phyloP scores from a whole-genome alignment of 2,329 filamentous ascomycete genomes.

The Aspergillus texensis region DNA sequence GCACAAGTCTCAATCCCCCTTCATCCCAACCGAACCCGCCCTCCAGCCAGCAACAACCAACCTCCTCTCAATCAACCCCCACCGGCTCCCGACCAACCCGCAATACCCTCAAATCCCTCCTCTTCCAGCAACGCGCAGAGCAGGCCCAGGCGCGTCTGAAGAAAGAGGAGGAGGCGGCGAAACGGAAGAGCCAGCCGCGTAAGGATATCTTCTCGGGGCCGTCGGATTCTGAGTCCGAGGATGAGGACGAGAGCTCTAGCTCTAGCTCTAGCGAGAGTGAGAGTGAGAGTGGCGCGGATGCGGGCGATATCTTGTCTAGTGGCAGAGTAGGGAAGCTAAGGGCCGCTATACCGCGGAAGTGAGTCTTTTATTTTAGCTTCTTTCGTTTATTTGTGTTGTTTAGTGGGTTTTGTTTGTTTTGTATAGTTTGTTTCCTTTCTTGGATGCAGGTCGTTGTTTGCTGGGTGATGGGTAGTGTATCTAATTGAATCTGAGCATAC shows the following conservation, averaged over 20 bases:
- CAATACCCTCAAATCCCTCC: not conserved
- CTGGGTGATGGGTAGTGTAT: not conserved
- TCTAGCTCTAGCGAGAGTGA: slow-evolving; percentile 10
- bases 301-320: slow-evolving; percentile 28
- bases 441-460: not conserved
- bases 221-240: slow-evolving; percentile 22
- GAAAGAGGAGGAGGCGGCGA: not conserved
- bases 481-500: not conserved
- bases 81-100: not conserved
- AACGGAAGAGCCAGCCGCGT: not conserved
- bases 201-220: slow-evolving; percentile 14
- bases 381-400: not conserved
- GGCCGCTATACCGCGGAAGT: not conserved
- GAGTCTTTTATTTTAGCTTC: not conserved
- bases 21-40: not conserved
- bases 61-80: slow-evolving; percentile 2
- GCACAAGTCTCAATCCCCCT: not conserved
- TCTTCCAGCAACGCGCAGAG: slow-evolving; percentile 7
- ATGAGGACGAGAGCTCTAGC: slow-evolving; percentile 5
- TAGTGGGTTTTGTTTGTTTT: not conserved
- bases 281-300: slow-evolving; percentile 16
- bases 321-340: slow-evolving; percentile 22
- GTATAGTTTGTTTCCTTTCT: not conserved
- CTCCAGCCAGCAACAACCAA: slow-evolving; percentile 2
- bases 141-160: slow-evolving; percentile 6